Percentiles rank a stretch among this genome's conserved stretches.
These are phyloP conservation scores for Sisymbrium altissimum DNA, from an alignment of 345 rosid species.

Conservation along the genomic window DNA sequence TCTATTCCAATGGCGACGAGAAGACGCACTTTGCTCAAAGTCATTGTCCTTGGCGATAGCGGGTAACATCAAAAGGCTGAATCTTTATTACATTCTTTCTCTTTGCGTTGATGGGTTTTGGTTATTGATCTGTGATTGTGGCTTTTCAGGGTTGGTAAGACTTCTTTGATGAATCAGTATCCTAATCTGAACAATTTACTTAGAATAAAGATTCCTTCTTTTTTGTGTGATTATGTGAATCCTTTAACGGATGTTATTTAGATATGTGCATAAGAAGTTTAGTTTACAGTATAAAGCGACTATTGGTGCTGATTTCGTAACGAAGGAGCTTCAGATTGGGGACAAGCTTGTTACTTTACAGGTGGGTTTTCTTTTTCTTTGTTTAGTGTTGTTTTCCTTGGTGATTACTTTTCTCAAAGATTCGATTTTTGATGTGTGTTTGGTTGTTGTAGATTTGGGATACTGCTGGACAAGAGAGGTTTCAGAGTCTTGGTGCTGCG, in stretches of 20 bases:
- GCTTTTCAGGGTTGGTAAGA: conserved; percentile 88
- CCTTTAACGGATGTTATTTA: conserved; percentile 27
- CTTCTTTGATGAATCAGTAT: conserved; percentile 99
- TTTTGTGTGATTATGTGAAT: conserved; percentile 17
- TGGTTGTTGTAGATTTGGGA: conserved; percentile 77
- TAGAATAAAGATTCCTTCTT: not conserved
- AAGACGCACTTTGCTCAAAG: conserved; percentile 94
- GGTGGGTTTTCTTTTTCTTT: conserved; percentile 45
- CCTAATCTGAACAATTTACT: conserved; percentile 31
- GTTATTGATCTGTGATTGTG: conserved; percentile 15
- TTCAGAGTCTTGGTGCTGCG: conserved; percentile 96
- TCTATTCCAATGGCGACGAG: conserved; percentile 77
- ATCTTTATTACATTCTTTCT: not conserved
- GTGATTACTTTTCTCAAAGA: not conserved
- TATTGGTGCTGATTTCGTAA: conserved; percentile 98
- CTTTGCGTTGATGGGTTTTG: not conserved
- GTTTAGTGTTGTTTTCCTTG: not conserved
- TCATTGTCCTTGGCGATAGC: conserved; percentile 98
- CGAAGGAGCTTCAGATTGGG: conserved; percentile 91
- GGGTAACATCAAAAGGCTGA: conserved; percentile 50
- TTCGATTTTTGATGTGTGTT: not conserved
- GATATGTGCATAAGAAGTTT: conserved; percentile 85
- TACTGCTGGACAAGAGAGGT: conserved; percentile 96
- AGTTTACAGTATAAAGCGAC: conserved; percentile 98
- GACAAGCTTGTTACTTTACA: conserved; percentile 92